Conservation (phyloP, 192 early-diverging fungal genomes). For the Mortierella alpina region DNA sequence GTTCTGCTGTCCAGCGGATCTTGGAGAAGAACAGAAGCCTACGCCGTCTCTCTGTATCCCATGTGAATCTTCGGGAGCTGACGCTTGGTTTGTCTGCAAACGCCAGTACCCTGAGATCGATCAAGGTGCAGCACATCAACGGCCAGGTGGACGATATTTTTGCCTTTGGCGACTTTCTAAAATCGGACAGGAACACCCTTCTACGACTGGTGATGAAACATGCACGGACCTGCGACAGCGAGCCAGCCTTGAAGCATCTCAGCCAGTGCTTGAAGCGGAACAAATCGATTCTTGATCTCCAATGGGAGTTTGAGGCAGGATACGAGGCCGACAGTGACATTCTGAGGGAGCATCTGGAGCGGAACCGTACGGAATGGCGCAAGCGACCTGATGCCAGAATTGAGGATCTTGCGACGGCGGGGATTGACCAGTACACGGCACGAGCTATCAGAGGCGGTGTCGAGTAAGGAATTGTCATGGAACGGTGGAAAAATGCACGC, state of each 20-base stretch:
- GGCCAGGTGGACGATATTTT: constrained; percentile 33
- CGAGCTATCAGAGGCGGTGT: constrained; percentile 22
- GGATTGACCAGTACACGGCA: constrained; percentile 27
- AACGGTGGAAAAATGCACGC: not conserved
- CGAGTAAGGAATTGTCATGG: not conserved
- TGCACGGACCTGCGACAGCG: constrained; percentile 37
- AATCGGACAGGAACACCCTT: constrained; percentile 23
- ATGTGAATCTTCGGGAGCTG: constrained; percentile 40
- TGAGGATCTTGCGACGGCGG: constrained; percentile 17
- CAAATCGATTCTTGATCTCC: constrained; percentile 26
- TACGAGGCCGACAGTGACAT: constrained; percentile 15
- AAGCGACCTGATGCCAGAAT: constrained; percentile 19
- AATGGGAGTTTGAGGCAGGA: constrained; percentile 38
- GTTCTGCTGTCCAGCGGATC: constrained; percentile 23
- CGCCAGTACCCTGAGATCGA: constrained; percentile 13
- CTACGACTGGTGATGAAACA: constrained; percentile 35
- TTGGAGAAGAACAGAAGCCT: constrained; percentile 22
- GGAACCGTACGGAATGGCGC: constrained; percentile 38
- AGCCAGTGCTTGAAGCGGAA: constrained; percentile 39
- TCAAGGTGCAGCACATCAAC: constrained; percentile 38
- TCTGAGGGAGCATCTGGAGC: constrained; percentile 33
- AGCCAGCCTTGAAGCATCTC: constrained; percentile 25
- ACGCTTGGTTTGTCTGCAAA: constrained; percentile 10
- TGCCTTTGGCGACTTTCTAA: constrained; percentile 27
- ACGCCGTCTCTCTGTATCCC: constrained; percentile 24